Evolutionary conservation across 495 filamentous ascomycete species (phyloP).

Genomic region (Neurospora sp.): DNA sequence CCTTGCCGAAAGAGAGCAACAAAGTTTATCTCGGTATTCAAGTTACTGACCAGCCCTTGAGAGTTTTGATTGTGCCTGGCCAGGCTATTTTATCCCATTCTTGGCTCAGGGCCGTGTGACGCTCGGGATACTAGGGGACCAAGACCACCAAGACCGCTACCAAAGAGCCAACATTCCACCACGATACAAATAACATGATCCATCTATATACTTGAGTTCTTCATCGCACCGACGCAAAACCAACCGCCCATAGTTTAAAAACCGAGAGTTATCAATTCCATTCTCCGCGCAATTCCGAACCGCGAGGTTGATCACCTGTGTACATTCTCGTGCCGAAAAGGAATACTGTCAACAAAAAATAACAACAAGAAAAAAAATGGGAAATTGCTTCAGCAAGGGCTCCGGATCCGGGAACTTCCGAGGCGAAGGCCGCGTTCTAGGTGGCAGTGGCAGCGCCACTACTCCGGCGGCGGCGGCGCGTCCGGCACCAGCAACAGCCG

Average conservation of each 20-base stretch:
- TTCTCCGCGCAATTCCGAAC: background rate
- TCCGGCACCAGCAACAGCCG: background rate
- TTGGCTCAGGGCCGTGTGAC: background rate
- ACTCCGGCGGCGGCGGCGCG: slow-evolving; percentile 5
- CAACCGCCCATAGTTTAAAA: background rate
- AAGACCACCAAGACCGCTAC: background rate
- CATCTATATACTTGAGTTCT: background rate
- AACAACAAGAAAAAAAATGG: slow-evolving; percentile 42
- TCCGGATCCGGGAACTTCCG: slow-evolving; percentile 26
- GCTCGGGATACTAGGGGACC: background rate
- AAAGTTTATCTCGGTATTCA: background rate
- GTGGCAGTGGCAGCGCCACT: slow-evolving; percentile 18
- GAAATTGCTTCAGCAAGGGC: slow-evolving; percentile 61
- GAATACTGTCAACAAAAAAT: background rate
- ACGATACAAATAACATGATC: background rate
- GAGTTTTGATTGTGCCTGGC: background rate
- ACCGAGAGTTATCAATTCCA: background rate
- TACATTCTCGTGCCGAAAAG: background rate
- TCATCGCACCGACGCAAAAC: background rate
- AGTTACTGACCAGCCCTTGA: background rate
- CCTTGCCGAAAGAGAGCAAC: background rate
- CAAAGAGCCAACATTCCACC: background rate
- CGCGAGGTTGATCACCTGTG: background rate
- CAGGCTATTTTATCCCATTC: background rate
- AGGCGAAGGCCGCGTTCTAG: slow-evolving; percentile 48